Evolutionary conservation across 2,329 filamentous ascomycete genomes (phyloP).

Genomic region (Colletotrichum gloeosporioides): DNA sequence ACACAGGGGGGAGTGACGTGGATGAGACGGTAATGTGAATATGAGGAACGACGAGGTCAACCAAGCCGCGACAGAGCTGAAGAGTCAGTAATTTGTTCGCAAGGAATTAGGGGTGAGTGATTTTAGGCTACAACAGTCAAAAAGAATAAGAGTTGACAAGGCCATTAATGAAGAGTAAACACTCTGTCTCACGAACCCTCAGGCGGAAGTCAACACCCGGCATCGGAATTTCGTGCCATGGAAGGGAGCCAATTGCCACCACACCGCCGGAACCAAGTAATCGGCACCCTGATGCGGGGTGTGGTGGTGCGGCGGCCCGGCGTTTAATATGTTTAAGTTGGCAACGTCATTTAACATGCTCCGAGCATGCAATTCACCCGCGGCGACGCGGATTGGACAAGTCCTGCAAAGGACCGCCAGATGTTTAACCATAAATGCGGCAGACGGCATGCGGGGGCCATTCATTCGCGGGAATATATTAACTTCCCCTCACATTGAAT

Average conservation of each 20-base stretch:
- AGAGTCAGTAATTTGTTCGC: not conserved
- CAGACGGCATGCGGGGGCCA: not conserved
- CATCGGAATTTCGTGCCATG: not conserved
- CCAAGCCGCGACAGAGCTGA: not conserved
- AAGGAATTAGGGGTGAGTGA: not conserved
- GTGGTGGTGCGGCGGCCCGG: not conserved
- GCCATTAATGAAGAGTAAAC: not conserved
- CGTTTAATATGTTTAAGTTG: not conserved
- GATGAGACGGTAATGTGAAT: not conserved
- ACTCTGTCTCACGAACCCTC: not conserved
- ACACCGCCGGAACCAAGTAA: not conserved
- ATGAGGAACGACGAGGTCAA: not conserved
- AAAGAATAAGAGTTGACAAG: not conserved
- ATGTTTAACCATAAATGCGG: not conserved
- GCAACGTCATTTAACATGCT: not conserved
- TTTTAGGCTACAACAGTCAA: not conserved
- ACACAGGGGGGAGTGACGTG: not conserved
- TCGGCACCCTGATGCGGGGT: conserved; percentile 11
- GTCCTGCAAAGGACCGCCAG: not conserved
- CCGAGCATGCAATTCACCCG: not conserved
- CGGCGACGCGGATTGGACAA: not conserved
- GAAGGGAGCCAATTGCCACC: not conserved
- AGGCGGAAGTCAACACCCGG: not conserved
- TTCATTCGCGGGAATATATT: not conserved
- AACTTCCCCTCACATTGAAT: conserved; percentile 1